Base-by-base conservation (phyloP, 495 filamentous ascomycete species). In the Extremus antarcticus region DNA sequence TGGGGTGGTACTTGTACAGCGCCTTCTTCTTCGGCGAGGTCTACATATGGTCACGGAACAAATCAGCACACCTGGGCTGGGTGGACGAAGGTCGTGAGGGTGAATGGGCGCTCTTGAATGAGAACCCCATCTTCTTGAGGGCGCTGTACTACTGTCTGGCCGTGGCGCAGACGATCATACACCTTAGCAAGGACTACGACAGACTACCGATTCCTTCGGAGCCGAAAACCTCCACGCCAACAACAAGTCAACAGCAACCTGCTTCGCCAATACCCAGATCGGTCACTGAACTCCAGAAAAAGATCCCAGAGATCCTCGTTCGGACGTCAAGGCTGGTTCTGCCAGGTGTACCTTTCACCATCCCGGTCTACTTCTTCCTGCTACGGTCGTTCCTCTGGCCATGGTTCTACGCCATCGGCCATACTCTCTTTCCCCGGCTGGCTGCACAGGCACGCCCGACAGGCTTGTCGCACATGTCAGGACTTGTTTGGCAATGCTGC, bases 81-180 rank as follows among this genome's bases (percentile, higher is more conserved):
- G 79, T 92, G 50, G 84, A 84, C 22, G 74, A 79, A 50, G 79
- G 76, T 62, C 75, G 72, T 80, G 83, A 47, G 22, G 47, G 25
- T 45, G 89, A 92, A 66, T 78, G 91, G 16, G 74, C 82, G 15
- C 78, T 78, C n/a, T 68, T 96, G 56, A 98, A 98, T 66, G 92
- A 98, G 69, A 75, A 86, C 58, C 81, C 87, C 0, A 76, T 98
- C 29, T 94, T 89, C 68, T 73, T 96, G 17, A 81, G 86, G 9
- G 79, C 79, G 41, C 78, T 84, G 60, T 77, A 90, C 53, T 57
- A 86, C 4, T 67, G 80, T 0, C 71, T 91, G 17, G 89, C 85
- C 3, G 57, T 86, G 38, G 69, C 74, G 21, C 88, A 95, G 69
- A 78, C 86, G 1, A 57, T 75, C 11, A 54, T 76, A 25, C 92